phyloP scores from a whole-genome alignment of 2,329 filamentous ascomycete species.

The Tolypocladium ophioglossoides region DNA sequence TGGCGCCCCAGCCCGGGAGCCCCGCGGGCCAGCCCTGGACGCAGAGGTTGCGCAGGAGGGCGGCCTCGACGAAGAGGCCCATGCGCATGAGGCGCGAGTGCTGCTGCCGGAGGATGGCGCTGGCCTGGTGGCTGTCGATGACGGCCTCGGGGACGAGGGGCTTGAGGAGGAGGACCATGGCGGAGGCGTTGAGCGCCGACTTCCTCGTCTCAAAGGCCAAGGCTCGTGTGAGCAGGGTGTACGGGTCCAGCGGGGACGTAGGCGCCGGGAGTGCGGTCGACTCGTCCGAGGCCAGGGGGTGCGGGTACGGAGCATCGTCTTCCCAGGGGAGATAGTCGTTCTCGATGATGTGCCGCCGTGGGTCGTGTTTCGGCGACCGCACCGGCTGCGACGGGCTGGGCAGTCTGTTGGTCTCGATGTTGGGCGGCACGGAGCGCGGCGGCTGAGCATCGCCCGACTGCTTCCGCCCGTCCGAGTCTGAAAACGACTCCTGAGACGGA shows the following conservation, averaged over 20 bases:
- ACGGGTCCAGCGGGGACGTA: conserved; percentile 40
- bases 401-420: conserved; percentile 8
- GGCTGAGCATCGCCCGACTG: conserved; percentile 3
- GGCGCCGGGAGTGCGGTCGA: conserved; percentile 3
- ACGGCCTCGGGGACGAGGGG: conserved; percentile 44
- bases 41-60: conserved; percentile 50
- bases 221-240: conserved; percentile 40
- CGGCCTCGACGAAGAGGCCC: conserved; percentile 49
- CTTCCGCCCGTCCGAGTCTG: conserved; percentile 12
- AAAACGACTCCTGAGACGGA: conserved; percentile 19
- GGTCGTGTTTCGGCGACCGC: conserved; percentile 23
- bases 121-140: conserved; percentile 45
- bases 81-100: conserved; percentile 49
- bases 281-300: conserved; percentile 20
- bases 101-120: conserved; percentile 47
- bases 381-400: conserved; percentile 15
- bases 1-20: conserved; percentile 40
- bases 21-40: conserved; percentile 44
- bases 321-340: conserved; percentile 50
- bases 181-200: conserved; percentile 48
- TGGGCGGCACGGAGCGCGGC: conserved; percentile 6
- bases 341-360: conserved; percentile 36
- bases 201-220: conserved; percentile 45
- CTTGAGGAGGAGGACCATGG: conserved; percentile 48
- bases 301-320: conserved; percentile 44